Evolutionary conservation across 2,329 filamentous ascomycete genomes (phyloP).

Genomic region (Colletotrichum truncatum): DNA sequence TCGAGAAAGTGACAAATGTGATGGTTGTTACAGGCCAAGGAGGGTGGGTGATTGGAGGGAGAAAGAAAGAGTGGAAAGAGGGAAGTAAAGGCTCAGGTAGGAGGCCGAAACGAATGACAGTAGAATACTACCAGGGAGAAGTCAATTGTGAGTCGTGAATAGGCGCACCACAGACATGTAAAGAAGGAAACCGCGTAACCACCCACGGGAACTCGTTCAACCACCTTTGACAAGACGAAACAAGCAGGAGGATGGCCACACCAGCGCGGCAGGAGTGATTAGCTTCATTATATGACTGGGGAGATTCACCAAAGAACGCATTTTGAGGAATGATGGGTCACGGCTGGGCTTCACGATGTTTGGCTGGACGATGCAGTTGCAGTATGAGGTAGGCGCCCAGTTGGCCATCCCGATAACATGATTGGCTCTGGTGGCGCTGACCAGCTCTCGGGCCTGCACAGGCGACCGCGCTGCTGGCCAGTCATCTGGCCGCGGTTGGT

Average conservation of each 20-base stretch:
- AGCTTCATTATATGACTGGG: constrained; percentile 30
- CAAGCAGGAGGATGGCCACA: constrained; percentile 18
- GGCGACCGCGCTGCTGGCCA: constrained; percentile 20
- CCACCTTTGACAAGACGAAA: constrained; percentile 21
- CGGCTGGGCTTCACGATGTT: constrained; percentile 23
- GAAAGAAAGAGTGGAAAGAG: constrained; percentile 7
- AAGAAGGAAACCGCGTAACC: constrained; percentile 19
- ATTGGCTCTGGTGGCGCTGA: constrained; percentile 30
- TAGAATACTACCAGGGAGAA: neutral
- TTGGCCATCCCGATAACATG: constrained; percentile 7
- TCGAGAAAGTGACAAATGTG: neutral
- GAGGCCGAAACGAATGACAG: constrained; percentile 9
- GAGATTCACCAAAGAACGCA: constrained; percentile 10
- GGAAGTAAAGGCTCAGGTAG: neutral
- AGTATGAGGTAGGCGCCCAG: constrained; percentile 33
- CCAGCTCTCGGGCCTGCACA: constrained; percentile 28
- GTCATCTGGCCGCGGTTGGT: constrained; percentile 26
- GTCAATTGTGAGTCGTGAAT: constrained; percentile 18
- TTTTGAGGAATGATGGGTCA: constrained; percentile 21
- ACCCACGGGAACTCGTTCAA: constrained; percentile 13
- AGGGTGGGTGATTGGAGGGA: neutral
- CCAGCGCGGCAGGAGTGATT: constrained; percentile 19
- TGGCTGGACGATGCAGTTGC: constrained; percentile 30
- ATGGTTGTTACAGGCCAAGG: neutral
- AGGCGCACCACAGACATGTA: constrained; percentile 14